Base-by-base conservation (phyloP, 345 rosid species). In the Hibiscus syriacus region DNA sequence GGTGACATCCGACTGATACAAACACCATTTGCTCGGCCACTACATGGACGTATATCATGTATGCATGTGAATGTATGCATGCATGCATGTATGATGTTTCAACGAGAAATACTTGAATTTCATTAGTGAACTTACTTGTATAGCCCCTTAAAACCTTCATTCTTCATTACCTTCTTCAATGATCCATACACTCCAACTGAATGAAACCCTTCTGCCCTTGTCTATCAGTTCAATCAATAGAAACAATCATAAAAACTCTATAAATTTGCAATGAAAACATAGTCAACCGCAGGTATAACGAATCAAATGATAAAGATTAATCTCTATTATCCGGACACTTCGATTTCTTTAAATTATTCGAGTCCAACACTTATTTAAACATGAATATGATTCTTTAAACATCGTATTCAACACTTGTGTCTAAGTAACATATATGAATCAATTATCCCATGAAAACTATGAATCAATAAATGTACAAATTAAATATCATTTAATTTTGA, bases 1-100 rank as follows among this genome's bases (percentile, higher is more conserved):
- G 99, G 97, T 55, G 6, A 87, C 64, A 91, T 91, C 59, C 97
- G 83, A 53, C 87, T 76, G 70, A 91, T 92, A 68, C 92, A 86
- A 48, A 93, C 96, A 66, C 97, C 99, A 60, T 94, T 91, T 49
- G 25, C 54, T 49, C 54, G 17, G 52, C 23, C 6, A 49, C 17
- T 49, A 43, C 3, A 43, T 43, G 6, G 6, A 49, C 6, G 2
- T 17, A 7, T 48, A 17, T 46, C 19, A 6, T 48, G 9, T 3
- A 6, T 6, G 2, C 14, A 45, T 16, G 6, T 45, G n/a, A n/a
- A 4, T 45, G 6, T 45, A 45, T 45, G 5, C 14, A 14, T 45
- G 16, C 2, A 41, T 41, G 3, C 11, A 12, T 12, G 0, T 10
- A 2, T 30, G 17, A 2, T 50, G 23, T 34, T 38, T 30, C 4